Evolutionary conservation across 345 rosid genomes (phyloP), one percentile per base, ranked within the genome.

Genomic region (Hibiscus tridactylites): DNA sequence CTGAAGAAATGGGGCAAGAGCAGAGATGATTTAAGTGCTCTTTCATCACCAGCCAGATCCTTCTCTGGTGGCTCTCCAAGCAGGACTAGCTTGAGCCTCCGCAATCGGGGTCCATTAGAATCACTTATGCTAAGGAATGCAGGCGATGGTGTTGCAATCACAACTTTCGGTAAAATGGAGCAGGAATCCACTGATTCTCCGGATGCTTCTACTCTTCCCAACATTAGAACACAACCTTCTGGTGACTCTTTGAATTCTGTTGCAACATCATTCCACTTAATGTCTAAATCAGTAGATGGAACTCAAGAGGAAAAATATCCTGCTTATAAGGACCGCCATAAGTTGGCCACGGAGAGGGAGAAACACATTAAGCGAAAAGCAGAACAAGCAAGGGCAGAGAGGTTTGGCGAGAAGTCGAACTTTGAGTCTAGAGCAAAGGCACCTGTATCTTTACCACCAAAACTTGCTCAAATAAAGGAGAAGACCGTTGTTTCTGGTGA

Each of bases 291-390:
- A 1, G 90, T 88, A 71, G 91, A 85, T 15, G 88, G 90, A 71
- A 91, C 85, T 71, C 64, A 85, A 75, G 86, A 85, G 72, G 97
- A 90, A 75, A 95, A 95, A 74, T 92, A 90, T 79, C 99, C 97
- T 2, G 96, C 92, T 33, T 92, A 88, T 66, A 90, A 89, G 78
- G 99, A 92, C 76, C 82, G 99, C 66, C 99, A 92, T 76, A 95
- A 87, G 84, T 73, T 95, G 76, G 97, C 97, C 49, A 75, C 87
- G 66, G 99, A 92, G 79, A 85, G 97, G 77, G 99, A 95, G 88
- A 88, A 89, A 80, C 84, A 80, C 11, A 86, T 92, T 68, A 95
- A 92, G 83, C 85, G 84, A 75, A 90, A 80, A 75, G 97, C 97
- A 0, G 94, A 88, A 68, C 77, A 85, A 82, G 99, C 97, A 3